Conservation (phyloP, 2,329 filamentous ascomycete genomes). For the Penicillium sp. region DNA sequence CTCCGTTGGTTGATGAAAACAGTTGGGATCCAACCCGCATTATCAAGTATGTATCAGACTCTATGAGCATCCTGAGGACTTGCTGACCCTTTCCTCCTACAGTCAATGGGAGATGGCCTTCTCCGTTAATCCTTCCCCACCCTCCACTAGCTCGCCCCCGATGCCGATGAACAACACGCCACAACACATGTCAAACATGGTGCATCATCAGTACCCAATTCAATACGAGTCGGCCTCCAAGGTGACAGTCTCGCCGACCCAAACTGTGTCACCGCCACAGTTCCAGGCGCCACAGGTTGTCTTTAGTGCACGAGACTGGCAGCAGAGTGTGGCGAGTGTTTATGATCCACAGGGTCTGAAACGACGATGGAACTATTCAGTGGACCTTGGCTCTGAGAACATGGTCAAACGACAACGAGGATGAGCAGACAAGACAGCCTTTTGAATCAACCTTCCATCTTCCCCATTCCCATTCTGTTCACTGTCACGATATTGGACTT, state of each 20-base stretch:
- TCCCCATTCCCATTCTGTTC: not conserved
- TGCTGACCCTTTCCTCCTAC: conserved; percentile 24
- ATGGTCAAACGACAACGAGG: conserved; percentile 33
- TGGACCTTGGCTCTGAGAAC: conserved; percentile 29
- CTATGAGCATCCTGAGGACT: not conserved
- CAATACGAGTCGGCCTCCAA: conserved; percentile 33
- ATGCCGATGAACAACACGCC: conserved; percentile 34
- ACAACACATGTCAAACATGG: conserved; percentile 25
- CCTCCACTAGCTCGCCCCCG: conserved; percentile 40
- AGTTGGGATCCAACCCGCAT: conserved; percentile 83
- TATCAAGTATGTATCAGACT: conserved; percentile 66
- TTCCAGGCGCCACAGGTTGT: conserved; percentile 33
- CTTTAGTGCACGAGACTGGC: conserved; percentile 46
- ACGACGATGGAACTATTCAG: conserved; percentile 41
- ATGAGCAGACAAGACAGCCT: conserved; percentile 3
- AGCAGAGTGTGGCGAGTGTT: conserved; percentile 46
- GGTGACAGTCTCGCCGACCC: conserved; percentile 27
- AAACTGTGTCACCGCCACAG: conserved; percentile 32
- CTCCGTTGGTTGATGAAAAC: conserved; percentile 59
- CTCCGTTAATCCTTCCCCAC: conserved; percentile 58
- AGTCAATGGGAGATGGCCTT: conserved; percentile 97
- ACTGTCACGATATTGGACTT: not conserved
- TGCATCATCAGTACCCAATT: conserved; percentile 31
- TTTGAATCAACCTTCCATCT: not conserved
- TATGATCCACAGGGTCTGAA: conserved; percentile 45